phyloP scores from a whole-genome alignment of 2,329 filamentous ascomycete species.

The Fusarium sp. region DNA sequence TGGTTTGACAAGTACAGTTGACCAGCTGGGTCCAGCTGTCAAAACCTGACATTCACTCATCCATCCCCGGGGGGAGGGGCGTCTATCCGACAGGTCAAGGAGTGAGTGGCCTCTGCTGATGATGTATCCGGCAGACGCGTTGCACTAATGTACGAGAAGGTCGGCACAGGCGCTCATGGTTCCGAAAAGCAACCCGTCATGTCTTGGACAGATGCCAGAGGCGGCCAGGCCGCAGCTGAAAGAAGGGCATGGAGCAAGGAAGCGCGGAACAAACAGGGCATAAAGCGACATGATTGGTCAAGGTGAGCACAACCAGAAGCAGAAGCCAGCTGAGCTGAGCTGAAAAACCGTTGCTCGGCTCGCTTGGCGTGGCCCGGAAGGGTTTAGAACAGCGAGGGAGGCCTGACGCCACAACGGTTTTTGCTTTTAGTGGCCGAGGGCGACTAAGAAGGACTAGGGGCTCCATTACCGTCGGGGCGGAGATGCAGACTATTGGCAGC shows the following conservation, averaged over 20 bases:
- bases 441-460: constrained; percentile 29
- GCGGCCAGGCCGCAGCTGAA: constrained; percentile 32
- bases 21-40: background rate
- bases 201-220: constrained; percentile 28
- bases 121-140: constrained; percentile 1
- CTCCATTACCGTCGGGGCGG: constrained; percentile 40
- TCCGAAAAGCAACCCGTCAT: constrained; percentile 5
- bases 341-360: constrained; percentile 44
- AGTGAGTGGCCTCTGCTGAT: background rate
- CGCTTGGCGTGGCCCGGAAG: constrained; percentile 35
- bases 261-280: constrained; percentile 25
- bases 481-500: constrained; percentile 43
- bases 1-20: background rate
- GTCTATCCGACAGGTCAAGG: background rate
- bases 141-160: constrained; percentile 11
- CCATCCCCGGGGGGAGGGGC: background rate
- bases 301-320: constrained; percentile 5
- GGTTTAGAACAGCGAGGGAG: constrained; percentile 36
- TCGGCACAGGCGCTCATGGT: constrained; percentile 2
- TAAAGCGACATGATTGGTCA: constrained; percentile 26
- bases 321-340: constrained; percentile 43
- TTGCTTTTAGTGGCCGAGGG: constrained; percentile 42
- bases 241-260: constrained; percentile 30
- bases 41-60: background rate
- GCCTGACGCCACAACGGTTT: constrained; percentile 45